Evolutionary conservation across 306 rosid species (phyloP), one percentile per base, ranked within the genome.

Genomic region (Fragaria nilgerrensis): DNA sequence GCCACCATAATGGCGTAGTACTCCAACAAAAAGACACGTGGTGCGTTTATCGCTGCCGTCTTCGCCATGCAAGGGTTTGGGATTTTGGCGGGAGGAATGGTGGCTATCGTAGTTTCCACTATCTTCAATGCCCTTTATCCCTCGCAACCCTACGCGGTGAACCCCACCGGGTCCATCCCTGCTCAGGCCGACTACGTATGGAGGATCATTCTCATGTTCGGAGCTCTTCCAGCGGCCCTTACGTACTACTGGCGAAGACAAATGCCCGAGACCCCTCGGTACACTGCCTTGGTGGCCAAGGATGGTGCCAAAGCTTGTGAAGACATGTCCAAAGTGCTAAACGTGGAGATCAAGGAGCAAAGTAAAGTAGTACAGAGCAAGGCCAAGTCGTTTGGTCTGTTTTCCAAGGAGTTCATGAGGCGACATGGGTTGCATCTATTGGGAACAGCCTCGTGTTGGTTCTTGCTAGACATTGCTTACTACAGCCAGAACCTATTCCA

Each of bases 51-150:
- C n/a, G 91, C 90, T 0, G 90, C 90, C 0, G 90, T 90, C 11
- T 90, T 90, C 34, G 88, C 97, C 48, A 90, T 92, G 95, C 97
- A 92, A 77, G 93, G 95, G 9, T 84, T 92, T 19, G 95, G 93
- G 22, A 90, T 90, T 66, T 68, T 90, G 34, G 85, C 85, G 4
- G 91, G 90, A 1, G 93, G 93, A 4, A 77, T 49, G 5, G 90
- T 88, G 1, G 89, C 91, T 15, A 81, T 90, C 78, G n/a, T 78
- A 6, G 83, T 87, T 14, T 88, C 95, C 0, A 3, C 27, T 0
- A 10, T 85, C 19, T 88, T 87, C 75, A 70, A 62, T 13, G 8
- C 29, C 2, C 5, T 78, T 1, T 78, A 67, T 55, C 90, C 78
- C 0, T 91, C 90, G 2, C 20, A 3, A 1, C 9, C 75, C 27